phyloP scores from a whole-genome alignment of 371 early-diverging fungal genomes.

The Mortierella sp. region DNA sequence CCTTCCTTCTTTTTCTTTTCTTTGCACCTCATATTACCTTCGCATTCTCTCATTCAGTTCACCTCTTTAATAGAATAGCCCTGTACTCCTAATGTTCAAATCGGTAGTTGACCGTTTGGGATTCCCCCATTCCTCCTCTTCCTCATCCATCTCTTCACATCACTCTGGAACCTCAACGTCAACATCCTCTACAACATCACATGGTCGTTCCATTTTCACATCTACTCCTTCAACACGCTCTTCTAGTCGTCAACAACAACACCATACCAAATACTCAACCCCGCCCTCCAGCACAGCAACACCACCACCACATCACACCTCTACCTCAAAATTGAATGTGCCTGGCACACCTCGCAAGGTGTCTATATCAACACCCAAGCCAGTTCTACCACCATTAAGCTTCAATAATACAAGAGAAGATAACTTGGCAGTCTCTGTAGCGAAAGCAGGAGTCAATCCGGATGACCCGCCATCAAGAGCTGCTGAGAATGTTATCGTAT shows the following conservation, averaged over 20 bases:
- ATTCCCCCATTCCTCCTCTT: constrained; percentile 26
- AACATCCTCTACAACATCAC: constrained; percentile 11
- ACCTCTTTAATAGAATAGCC: not conserved
- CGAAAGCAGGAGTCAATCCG: constrained; percentile 1
- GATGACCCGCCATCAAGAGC: not conserved
- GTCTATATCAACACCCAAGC: constrained; percentile 17
- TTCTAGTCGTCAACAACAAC: constrained; percentile 24
- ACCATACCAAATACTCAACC: constrained; percentile 6
- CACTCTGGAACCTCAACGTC: constrained; percentile 15
- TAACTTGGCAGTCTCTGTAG: constrained; percentile 14
- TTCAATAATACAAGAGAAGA: constrained; percentile 14
- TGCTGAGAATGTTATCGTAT: constrained; percentile 49
- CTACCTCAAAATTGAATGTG: not conserved
- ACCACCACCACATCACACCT: not conserved
- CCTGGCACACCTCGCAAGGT: constrained; percentile 5
- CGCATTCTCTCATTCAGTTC: not conserved
- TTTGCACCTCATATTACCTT: not conserved
- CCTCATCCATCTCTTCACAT: constrained; percentile 11
- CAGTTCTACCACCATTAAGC: constrained; percentile 30
- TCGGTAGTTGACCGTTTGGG: constrained; percentile 43
- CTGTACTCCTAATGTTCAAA: constrained; percentile 29
- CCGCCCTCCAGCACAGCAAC: not conserved
- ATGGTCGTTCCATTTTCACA: constrained; percentile 6
- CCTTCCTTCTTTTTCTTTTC: not conserved
- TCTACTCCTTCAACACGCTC: constrained; percentile 18